phyloP scores from a whole-genome alignment of 768 basidiomycete genomes.

The Amanita molliuscula region DNA sequence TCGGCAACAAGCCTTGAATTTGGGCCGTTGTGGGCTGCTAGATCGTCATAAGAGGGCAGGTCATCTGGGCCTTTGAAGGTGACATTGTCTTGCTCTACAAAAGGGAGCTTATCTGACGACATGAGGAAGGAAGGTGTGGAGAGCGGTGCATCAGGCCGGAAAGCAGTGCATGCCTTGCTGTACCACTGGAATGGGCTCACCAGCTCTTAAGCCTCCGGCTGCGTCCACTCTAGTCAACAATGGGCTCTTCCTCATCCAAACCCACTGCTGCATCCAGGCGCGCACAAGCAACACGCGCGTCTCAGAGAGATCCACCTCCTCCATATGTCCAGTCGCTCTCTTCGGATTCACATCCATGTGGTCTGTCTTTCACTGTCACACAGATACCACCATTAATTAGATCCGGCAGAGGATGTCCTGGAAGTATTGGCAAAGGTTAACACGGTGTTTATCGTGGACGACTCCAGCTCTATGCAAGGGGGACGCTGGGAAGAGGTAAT shows the following conservation, averaged over 20 bases:
- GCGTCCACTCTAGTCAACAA: background rate
- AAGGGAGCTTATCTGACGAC: slow-evolving; percentile 17
- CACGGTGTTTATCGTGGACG: slow-evolving; percentile 50
- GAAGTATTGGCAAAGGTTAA: slow-evolving; percentile 24
- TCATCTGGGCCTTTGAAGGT: slow-evolving; percentile 32
- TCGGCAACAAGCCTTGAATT: slow-evolving; percentile 56
- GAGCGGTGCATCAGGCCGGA: background rate
- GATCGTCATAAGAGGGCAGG: slow-evolving; percentile 72
- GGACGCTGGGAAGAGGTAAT: slow-evolving; percentile 39
- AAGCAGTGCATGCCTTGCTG: background rate
- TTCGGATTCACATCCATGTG: background rate
- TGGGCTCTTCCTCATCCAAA: slow-evolving; percentile 1
- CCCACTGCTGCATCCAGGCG: too few relatives aligned
- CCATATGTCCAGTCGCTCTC: background rate
- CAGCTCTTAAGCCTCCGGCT: background rate
- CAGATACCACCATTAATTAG: background rate
- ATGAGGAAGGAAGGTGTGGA: slow-evolving; percentile 10
- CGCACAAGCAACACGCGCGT: too few relatives aligned
- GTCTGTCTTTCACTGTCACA: background rate
- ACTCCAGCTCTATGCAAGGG: slow-evolving; percentile 47
- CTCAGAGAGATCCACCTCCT: background rate
- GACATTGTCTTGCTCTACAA: slow-evolving; percentile 34
- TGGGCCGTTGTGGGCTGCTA: slow-evolving; percentile 66
- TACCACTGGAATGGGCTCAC: background rate
- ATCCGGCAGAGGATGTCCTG: background rate